Evolutionary conservation across 805 yeast species (phyloP).

Genomic region (Starmerella scarabaei): DNA sequence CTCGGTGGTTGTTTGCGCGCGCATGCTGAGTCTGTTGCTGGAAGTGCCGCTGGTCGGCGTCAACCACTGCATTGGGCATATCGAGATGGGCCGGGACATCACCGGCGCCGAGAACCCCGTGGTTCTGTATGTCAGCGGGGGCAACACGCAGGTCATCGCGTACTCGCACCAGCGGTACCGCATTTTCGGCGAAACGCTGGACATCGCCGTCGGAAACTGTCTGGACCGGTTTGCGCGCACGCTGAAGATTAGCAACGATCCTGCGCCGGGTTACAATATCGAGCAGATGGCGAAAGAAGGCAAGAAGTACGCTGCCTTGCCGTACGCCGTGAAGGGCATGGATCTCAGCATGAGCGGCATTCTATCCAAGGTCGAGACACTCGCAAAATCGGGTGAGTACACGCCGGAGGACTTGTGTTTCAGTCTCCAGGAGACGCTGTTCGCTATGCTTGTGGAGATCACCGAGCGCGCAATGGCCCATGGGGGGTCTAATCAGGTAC

Average conservation of each 20-base stretch:
- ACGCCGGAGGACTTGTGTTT: constrained; percentile 83
- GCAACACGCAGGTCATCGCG: constrained; percentile 96
- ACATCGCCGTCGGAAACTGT: constrained; percentile 96
- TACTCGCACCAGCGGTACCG: constrained; percentile 86
- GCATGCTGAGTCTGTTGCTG: constrained; percentile 74
- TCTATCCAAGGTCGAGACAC: constrained; percentile 64
- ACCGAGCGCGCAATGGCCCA: constrained; percentile 99
- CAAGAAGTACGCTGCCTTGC: constrained; percentile 50
- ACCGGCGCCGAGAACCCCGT: constrained; percentile 98
- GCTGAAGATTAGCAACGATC: constrained; percentile 74
- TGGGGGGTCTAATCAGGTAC: constrained; percentile 73
- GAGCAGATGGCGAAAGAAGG: constrained; percentile 77
- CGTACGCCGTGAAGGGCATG: constrained; percentile 98
- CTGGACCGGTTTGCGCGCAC: constrained; percentile 92
- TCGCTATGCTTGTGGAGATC: constrained; percentile 93
- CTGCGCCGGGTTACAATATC: constrained; percentile 95
- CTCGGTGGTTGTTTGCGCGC: constrained; percentile 81
- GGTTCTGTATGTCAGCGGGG: constrained; percentile 93
- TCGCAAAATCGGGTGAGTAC: constrained; percentile 37
- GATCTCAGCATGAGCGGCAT: constrained; percentile 95
- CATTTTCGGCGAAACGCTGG: constrained; percentile 98
- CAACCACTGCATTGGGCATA: constrained; percentile 95
- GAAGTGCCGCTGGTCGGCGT: constrained; percentile 80
- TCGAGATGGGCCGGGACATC: constrained; percentile 97
- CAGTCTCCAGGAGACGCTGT: constrained; percentile 81